These are phyloP conservation scores for Willaertia magna DNA, from an alignment of 208 protist species.

Conservation along the genomic window DNA sequence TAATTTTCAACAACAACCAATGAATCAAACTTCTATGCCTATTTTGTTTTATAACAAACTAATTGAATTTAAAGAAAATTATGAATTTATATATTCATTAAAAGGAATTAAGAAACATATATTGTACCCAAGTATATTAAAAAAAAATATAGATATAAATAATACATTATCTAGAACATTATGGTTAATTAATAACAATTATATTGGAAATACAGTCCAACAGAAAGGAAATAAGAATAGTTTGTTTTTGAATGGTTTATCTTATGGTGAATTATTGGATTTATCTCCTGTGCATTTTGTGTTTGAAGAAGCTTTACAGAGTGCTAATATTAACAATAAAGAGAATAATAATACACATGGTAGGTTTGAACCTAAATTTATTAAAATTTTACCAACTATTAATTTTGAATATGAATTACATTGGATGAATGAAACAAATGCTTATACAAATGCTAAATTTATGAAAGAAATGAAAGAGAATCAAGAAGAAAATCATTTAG, in stretches of 20 bases:
- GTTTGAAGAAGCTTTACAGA: not conserved
- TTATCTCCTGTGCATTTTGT: not conserved
- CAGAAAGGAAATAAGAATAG: too few species aligned
- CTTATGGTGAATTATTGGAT: too few species aligned
- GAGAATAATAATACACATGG: not conserved
- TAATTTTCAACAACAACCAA: not conserved
- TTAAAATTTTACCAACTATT: not conserved
- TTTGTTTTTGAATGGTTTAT: too few species aligned
- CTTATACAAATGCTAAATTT: not conserved
- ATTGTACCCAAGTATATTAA: too few species aligned
- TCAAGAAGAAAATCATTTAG: not conserved
- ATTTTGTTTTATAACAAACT: not conserved
- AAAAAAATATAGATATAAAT: too few species aligned
- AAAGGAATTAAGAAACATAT: not conserved
- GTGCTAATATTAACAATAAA: not conserved
- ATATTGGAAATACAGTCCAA: not conserved
- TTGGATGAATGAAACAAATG: not conserved
- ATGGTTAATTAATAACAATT: not conserved
- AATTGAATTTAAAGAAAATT: not conserved
- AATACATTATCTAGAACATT: too few species aligned
- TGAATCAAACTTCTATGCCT: too few species aligned
- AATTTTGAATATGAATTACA: not conserved
- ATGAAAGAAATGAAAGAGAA: not conserved
- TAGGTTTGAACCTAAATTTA: not conserved
- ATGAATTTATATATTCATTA: not conserved